A percentile compares a stretch with the other conserved stretches of the same genome.
Evolutionary conservation across 352 stramenopile species (phyloP).

Genomic region (Achlya hypogyna): DNA sequence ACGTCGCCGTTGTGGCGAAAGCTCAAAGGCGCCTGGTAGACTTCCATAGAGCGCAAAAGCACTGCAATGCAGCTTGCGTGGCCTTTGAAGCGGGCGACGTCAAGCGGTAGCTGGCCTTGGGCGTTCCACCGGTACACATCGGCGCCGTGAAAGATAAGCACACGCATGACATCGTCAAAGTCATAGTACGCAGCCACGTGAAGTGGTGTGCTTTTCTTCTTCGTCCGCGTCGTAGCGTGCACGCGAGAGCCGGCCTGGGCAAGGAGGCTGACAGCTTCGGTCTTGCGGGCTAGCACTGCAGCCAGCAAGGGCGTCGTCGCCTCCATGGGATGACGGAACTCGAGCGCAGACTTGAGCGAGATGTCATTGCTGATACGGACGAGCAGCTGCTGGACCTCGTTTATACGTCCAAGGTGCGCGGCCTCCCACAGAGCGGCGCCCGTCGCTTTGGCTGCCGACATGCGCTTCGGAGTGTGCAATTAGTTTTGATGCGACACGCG

Average conservation of each 20-base stretch:
- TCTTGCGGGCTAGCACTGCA: background rate
- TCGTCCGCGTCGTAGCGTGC: background rate
- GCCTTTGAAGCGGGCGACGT: constrained; percentile 6
- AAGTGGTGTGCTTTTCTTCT: constrained; percentile 17
- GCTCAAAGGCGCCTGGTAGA: background rate
- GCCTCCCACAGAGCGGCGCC: background rate
- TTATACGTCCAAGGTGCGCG: background rate
- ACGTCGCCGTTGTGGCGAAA: background rate
- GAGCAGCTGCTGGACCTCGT: background rate
- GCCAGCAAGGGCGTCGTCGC: constrained; percentile 3
- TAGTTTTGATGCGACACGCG: background rate
- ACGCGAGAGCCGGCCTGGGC: background rate
- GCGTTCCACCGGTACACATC: constrained; percentile 17
- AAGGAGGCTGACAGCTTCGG: background rate
- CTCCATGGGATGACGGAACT: background rate
- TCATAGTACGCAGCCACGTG: constrained; percentile 17
- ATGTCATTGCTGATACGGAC: background rate
- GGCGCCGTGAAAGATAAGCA: background rate
- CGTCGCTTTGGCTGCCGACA: background rate
- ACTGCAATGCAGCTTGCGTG: background rate
- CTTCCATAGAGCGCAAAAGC: background rate
- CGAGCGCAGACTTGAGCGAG: background rate
- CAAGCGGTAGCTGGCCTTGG: constrained; percentile 1
- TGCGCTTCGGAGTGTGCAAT: background rate
- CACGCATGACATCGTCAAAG: background rate